phyloP scores from a whole-genome alignment of 768 basidiomycete genomes.

The Mycena galericulata region DNA sequence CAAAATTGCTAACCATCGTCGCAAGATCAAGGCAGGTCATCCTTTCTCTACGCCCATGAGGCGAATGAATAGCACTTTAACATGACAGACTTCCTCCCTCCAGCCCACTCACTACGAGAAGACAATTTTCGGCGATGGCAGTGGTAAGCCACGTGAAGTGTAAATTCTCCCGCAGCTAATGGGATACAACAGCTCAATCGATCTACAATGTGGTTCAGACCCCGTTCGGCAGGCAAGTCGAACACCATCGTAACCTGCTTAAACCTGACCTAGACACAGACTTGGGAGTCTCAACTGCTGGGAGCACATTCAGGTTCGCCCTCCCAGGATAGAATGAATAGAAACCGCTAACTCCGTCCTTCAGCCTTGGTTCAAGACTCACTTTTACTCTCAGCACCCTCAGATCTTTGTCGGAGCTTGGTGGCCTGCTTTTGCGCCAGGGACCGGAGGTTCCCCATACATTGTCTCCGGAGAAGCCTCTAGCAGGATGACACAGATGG shows the following conservation, averaged over 20 bases:
- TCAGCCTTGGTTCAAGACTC: constrained; percentile 45
- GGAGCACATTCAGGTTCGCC: constrained; percentile 43
- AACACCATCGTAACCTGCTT: too few relatives aligned
- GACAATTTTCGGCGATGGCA: constrained; percentile 46
- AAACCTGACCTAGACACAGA: constrained; percentile 12
- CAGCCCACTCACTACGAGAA: constrained; percentile 48
- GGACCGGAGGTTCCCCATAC: constrained; percentile 42
- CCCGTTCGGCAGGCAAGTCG: constrained; percentile 35
- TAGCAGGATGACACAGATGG: constrained; percentile 44
- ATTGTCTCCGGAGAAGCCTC: constrained; percentile 46
- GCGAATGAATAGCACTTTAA: constrained; percentile 24
- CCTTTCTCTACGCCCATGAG: constrained; percentile 5
- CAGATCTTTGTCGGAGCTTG: constrained; percentile 47
- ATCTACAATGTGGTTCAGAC: constrained; percentile 47
- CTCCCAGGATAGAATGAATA: background rate
- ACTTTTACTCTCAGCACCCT: constrained; percentile 46
- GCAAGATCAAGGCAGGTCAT: constrained; percentile 44
- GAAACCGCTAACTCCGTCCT: constrained; percentile 2
- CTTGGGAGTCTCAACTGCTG: constrained; percentile 46
- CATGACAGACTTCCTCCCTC: constrained; percentile 21
- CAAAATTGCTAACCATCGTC: constrained; percentile 44
- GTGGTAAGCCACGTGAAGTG: constrained; percentile 33
- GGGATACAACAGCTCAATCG: constrained; percentile 40
- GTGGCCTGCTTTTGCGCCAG: constrained; percentile 46
- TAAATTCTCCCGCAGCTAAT: background rate